Percentiles rank a stretch among this genome's conserved stretches.
Conservation (phyloP, 352 stramenopile species). For the Phytophthora citrophthora region DNA sequence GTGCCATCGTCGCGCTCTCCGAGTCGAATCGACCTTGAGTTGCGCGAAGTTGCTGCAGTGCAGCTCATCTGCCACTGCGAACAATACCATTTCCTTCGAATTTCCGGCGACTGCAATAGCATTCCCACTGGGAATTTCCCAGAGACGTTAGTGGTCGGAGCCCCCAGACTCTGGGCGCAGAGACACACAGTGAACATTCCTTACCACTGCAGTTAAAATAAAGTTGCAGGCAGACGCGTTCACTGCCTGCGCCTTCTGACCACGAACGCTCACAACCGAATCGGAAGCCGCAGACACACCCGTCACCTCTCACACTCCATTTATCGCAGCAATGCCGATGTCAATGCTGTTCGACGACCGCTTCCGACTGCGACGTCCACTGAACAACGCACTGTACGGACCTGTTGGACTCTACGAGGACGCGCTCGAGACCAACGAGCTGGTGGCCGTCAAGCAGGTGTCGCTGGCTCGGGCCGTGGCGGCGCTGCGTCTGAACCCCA, state of each 20-base stretch:
- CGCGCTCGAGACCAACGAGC: conserved; percentile 20
- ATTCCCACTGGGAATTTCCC: no score
- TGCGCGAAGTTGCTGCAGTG: neutral
- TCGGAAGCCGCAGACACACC: neutral
- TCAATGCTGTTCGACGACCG: conserved; percentile 16
- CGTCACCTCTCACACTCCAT: neutral
- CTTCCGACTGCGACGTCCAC: conserved; percentile 11
- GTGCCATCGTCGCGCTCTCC: neutral
- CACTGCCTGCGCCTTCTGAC: neutral
- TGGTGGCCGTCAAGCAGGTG: conserved; percentile 61
- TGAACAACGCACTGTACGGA: conserved; percentile 50
- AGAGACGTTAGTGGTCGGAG: neutral
- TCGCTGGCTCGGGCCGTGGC: conserved; percentile 33
- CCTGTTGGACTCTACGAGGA: conserved; percentile 55
- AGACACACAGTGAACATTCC: no score
- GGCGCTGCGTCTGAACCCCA: conserved; percentile 27
- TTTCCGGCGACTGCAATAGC: neutral
- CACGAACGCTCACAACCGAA: conserved; percentile 1
- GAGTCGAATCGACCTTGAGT: neutral
- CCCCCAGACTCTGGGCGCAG: no score
- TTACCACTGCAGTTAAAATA: neutral
- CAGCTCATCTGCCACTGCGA: neutral
- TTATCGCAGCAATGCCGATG: neutral
- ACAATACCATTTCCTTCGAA: neutral
- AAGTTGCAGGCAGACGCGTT: neutral